These are phyloP conservation scores for Penicillium flavigenum DNA, from an alignment of 495 filamentous ascomycete genomes.

Conservation along the genomic window DNA sequence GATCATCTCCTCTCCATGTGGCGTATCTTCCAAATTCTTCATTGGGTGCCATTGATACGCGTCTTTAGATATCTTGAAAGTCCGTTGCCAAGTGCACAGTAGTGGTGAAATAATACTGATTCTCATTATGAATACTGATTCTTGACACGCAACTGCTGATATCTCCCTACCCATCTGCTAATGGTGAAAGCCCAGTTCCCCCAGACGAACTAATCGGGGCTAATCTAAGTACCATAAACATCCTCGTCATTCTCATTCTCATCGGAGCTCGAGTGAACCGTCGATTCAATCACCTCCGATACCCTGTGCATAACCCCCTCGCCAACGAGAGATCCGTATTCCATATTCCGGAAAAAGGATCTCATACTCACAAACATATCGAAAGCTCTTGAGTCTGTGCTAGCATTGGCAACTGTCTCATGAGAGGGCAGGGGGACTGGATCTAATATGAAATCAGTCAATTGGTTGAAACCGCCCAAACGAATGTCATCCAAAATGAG, in stretches of 20 bases:
- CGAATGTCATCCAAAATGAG: slow-evolving; percentile 51
- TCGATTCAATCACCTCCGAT: not conserved
- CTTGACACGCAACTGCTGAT: not conserved
- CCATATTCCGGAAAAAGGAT: not conserved
- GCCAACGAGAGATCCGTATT: not conserved
- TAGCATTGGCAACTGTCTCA: not conserved
- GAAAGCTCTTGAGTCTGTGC: not conserved
- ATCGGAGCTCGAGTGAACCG: not conserved
- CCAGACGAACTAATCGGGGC: not conserved
- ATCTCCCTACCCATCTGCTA: not conserved
- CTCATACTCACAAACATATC: not conserved
- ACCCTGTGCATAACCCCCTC: not conserved
- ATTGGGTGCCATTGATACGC: not conserved
- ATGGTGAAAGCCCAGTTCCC: not conserved
- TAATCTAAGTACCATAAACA: not conserved
- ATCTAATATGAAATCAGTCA: not conserved
- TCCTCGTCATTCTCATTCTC: not conserved
- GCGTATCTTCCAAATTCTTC: slow-evolving; percentile 24
- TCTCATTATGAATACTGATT: not conserved
- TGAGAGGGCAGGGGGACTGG: not conserved
- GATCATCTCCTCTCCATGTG: slow-evolving; percentile 42
- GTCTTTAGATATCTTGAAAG: not conserved
- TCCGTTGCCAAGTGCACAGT: not conserved
- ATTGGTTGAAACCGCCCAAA: not conserved
- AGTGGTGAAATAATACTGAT: not conserved